Evolutionary conservation across 108 stramenopile genomes (phyloP), one percentile per base, ranked within the genome.

Genomic region (Fistulifera pelliculosa): DNA sequence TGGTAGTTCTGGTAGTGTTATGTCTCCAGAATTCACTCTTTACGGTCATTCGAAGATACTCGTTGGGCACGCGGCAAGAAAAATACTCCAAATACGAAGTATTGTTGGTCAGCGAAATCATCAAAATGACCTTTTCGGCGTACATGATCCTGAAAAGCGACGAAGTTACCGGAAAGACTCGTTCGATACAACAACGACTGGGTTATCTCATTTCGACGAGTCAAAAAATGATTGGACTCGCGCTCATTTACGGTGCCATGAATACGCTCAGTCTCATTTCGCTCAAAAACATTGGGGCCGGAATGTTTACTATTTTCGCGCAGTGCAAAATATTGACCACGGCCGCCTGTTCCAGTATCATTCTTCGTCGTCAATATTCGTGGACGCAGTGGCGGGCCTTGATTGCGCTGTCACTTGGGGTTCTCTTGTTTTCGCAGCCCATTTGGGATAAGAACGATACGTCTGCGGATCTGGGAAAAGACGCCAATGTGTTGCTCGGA

Each of bases 311-410:
- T 23, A 71, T 89, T 31, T 88, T 80, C 60, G 85, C 87, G 1
- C 94, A 96, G 49, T 80, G 87, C 65, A 96, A 96, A 55, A 93
- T 96, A 45, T 66, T 96, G 64, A 86, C 92, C 19, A 96, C 96
- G 1, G 96, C 93, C n/a, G 62, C 71, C 7, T 93, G 79, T 68
- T 94, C 94, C 11, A 75, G 77, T 16, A 14, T 94, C 13, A 70
- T 96, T 41, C 59, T 96, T 53, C 31, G 63, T 27, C 75, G 81
- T 22, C 60, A 65, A 8, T 89, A 93, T 66, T 88, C 88, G 31
- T 68, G 71, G 71, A 79, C 92, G 17, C 83, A 94, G 62, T 94
- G 93, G 94, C 74, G 92, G 54, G 87, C 96, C 14, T 67, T 96
- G 56, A 56, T 90, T n/a, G 67, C 75, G 1, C 64, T 96, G 23